Percentiles rank a stretch among this genome's conserved stretches.
Conservation (phyloP, 192 early-diverging fungal genomes). For the Backusella sp. region DNA sequence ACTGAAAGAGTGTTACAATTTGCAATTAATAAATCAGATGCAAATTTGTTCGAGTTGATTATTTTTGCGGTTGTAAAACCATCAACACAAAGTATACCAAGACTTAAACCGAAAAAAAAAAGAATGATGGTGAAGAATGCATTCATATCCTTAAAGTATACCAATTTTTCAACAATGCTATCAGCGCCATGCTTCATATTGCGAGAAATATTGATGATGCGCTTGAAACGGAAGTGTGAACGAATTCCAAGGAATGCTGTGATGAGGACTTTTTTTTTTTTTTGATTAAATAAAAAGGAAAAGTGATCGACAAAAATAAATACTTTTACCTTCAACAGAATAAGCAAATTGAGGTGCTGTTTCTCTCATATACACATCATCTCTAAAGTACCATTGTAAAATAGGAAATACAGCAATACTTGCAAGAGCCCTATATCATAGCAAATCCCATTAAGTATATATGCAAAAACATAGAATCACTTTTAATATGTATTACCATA, state of each 20-base stretch:
- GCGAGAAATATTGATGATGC: conserved; percentile 9
- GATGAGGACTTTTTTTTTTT: conserved; percentile 13
- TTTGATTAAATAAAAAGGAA: neutral
- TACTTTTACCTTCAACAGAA: conserved; percentile 21
- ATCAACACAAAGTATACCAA: conserved; percentile 28
- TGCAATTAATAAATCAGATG: conserved; percentile 24
- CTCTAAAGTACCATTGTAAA: conserved; percentile 28
- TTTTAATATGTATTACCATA: conserved; percentile 24
- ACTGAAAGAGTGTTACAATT: conserved; percentile 18
- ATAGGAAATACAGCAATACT: conserved; percentile 37
- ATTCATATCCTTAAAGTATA: conserved; percentile 37
- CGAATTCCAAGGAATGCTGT: conserved; percentile 25
- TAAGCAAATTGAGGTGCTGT: conserved; percentile 42
- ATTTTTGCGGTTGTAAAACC: conserved; percentile 19
- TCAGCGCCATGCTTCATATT: neutral
- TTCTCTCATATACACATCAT: conserved; percentile 30
- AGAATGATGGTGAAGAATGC: conserved; percentile 20
- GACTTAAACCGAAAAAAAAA: conserved; percentile 9
- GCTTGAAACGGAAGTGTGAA: conserved; percentile 19
- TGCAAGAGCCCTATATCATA: conserved; percentile 19
- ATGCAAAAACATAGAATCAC: neutral
- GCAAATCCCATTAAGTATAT: neutral
- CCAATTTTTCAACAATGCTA: conserved; percentile 17
- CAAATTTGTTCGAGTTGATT: conserved; percentile 26
- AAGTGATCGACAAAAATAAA: neutral